Evolutionary conservation across 352 stramenopile species (phyloP).

Genomic region (Halophytophthora polymorphica): DNA sequence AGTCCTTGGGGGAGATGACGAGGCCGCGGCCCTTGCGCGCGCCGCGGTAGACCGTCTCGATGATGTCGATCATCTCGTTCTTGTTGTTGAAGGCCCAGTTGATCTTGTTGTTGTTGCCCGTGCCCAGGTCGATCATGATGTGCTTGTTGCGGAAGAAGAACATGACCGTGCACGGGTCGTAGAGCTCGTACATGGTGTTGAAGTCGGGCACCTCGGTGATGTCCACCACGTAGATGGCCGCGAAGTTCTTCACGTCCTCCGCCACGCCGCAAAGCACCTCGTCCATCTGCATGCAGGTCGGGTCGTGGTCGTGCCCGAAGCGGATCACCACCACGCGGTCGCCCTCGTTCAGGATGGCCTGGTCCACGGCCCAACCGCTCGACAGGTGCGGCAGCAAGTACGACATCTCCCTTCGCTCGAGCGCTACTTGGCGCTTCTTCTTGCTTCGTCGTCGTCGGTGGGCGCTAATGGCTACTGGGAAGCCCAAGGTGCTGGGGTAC

Average conservation of each 20-base stretch:
- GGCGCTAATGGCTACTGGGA: neutral
- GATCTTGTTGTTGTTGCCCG: conserved; percentile 99
- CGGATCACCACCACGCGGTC: conserved; percentile 98
- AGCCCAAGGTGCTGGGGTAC: too few species aligned
- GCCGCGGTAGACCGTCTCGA: conserved; percentile 98
- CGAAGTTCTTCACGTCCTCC: conserved; percentile 99
- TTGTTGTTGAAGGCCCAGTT: conserved; percentile 98
- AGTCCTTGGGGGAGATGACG: conserved; percentile 98
- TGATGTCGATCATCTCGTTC: conserved; percentile 99
- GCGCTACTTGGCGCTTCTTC: neutral
- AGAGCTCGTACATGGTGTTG: conserved; percentile 99
- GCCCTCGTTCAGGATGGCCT: conserved; percentile 97
- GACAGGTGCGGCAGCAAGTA: conserved; percentile 98
- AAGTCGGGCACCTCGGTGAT: conserved; percentile 97
- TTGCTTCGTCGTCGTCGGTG: neutral
- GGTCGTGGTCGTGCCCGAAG: conserved; percentile 97
- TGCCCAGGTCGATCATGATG: conserved; percentile 99
- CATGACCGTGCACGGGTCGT: conserved; percentile 99
- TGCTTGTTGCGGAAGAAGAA: conserved; percentile 99
- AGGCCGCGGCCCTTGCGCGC: conserved; percentile 96
- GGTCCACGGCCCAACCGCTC: conserved; percentile 97
- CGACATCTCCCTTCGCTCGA: conserved; percentile 60
- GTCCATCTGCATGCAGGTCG: conserved; percentile 99
- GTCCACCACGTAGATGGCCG: conserved; percentile 96
- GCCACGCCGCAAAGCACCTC: conserved; percentile 94